These are phyloP conservation scores for Bjerkandera adusta DNA, from an alignment of 1,284 basidiomycete genomes.

Conservation along the genomic window DNA sequence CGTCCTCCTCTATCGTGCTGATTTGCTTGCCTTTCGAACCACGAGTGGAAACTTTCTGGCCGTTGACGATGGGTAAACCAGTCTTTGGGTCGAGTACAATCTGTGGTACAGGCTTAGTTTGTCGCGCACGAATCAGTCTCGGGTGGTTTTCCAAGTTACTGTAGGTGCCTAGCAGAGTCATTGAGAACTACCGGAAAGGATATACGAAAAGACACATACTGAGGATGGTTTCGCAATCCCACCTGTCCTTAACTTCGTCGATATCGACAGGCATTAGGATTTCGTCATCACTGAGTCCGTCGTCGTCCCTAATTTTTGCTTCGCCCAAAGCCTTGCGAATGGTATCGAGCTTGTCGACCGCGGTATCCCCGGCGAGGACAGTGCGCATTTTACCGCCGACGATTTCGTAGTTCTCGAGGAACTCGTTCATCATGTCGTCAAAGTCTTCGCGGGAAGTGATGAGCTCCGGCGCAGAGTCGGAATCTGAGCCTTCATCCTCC, in stretches of 20 bases:
- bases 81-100: conserved; percentile 75
- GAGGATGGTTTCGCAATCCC: conserved; percentile 95
- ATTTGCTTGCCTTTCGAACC: conserved; percentile 18
- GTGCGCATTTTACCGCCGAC: conserved; percentile 87
- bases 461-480: conserved; percentile 70
- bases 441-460: conserved; percentile 87
- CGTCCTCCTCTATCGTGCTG: conserved; percentile 22
- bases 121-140: conserved; percentile 71
- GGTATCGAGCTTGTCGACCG: conserved; percentile 76
- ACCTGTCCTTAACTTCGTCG: conserved; percentile 74
- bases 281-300: conserved; percentile 45
- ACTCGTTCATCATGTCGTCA: conserved; percentile 90
- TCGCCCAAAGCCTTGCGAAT: conserved; percentile 78
- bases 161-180: conserved; percentile 73
- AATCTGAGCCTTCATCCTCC: conserved; percentile 47
- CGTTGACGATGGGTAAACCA: conserved; percentile 62
- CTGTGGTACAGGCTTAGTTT: conserved; percentile 51
- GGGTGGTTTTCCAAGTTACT: conserved; percentile 96
- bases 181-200: neutral
- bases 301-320: conserved; percentile 49
- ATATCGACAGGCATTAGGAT: conserved; percentile 52
- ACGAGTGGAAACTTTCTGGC: conserved; percentile 23
- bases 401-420: conserved; percentile 90
- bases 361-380: conserved; percentile 67
- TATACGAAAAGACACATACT: conserved; percentile 51